phyloP scores from a whole-genome alignment of 2,329 filamentous ascomycete genomes.

The Zymoseptoria brevis region DNA sequence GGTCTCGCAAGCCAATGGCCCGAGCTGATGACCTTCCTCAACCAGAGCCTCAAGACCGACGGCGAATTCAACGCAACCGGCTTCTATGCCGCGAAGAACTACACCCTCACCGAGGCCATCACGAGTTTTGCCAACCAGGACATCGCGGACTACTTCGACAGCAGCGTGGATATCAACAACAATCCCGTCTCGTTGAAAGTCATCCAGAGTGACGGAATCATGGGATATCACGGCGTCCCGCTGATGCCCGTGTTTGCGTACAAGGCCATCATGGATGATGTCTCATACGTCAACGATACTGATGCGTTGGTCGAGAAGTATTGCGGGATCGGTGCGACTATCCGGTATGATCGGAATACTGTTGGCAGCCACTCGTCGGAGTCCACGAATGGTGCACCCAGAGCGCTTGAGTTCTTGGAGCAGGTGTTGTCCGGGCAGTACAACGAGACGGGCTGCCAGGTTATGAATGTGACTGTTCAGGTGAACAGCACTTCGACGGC shows the following conservation, averaged over 20 bases:
- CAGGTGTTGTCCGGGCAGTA: conserved; percentile 19
- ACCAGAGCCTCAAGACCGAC: conserved; percentile 19
- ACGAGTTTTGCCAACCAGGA: conserved; percentile 29
- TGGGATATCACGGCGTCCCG: conserved; percentile 38
- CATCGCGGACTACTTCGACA: conserved; percentile 37
- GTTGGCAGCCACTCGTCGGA: conserved; percentile 37
- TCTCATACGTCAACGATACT: conserved; percentile 37
- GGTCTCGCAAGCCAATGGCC: conserved; percentile 32
- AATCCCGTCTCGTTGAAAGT: conserved; percentile 19
- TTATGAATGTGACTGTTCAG: conserved; percentile 20
- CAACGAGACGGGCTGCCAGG: conserved; percentile 21
- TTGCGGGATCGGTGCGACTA: conserved; percentile 35
- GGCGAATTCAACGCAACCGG: conserved; percentile 30
- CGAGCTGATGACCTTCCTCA: conserved; percentile 22
- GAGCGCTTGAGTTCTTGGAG: conserved; percentile 25
- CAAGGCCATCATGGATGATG: conserved; percentile 43
- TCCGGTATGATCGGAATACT: conserved; percentile 40
- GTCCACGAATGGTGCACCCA: conserved; percentile 26
- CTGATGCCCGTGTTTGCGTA: conserved; percentile 44
- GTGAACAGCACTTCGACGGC: background rate
- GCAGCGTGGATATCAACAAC: conserved; percentile 24
- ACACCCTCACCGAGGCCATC: conserved; percentile 22
- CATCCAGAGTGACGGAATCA: conserved; percentile 26
- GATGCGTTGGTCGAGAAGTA: conserved; percentile 38
- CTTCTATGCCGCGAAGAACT: conserved; percentile 27